These are phyloP conservation scores for Calonectria hawksworthii DNA, from an alignment of 2,329 filamentous ascomycete genomes.

Conservation along the genomic window DNA sequence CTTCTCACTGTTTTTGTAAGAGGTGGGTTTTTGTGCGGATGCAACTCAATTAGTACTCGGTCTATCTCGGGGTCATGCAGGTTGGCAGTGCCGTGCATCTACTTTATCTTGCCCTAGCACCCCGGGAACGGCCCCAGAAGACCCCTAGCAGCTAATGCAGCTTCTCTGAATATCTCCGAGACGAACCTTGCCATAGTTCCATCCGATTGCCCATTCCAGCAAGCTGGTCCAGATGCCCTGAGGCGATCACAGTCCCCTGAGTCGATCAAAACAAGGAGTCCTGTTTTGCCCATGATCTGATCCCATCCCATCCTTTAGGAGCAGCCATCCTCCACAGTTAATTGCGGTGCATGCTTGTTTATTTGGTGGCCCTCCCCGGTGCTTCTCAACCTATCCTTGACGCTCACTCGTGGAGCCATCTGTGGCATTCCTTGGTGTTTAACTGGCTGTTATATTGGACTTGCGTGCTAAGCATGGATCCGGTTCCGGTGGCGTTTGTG, in stretches of 20 bases:
- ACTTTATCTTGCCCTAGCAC: conserved; percentile 18
- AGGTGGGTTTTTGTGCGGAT: conserved; percentile 15
- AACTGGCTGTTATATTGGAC: neutral
- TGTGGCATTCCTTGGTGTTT: neutral
- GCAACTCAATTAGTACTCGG: conserved; percentile 19
- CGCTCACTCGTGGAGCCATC: neutral
- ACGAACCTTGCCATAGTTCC: conserved; percentile 12
- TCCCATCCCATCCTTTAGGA: neutral
- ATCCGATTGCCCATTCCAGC: conserved; percentile 18
- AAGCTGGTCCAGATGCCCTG: conserved; percentile 5
- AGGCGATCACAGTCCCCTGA: conserved; percentile 1
- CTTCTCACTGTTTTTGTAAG: neutral
- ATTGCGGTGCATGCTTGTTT: neutral
- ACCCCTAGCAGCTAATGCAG: conserved; percentile 8
- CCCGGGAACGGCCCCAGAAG: conserved; percentile 19
- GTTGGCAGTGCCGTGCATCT: conserved; percentile 25
- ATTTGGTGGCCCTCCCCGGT: neutral
- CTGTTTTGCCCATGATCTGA: neutral
- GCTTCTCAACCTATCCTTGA: neutral
- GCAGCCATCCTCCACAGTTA: neutral
- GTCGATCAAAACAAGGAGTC: neutral
- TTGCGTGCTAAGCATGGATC: neutral
- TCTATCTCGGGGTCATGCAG: conserved; percentile 19
- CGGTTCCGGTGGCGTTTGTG: neutral
- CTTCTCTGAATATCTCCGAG: conserved; percentile 15